Conservation (phyloP, 2,329 filamentous ascomycete genomes). For the Pseudogymnoascus pannorum region DNA sequence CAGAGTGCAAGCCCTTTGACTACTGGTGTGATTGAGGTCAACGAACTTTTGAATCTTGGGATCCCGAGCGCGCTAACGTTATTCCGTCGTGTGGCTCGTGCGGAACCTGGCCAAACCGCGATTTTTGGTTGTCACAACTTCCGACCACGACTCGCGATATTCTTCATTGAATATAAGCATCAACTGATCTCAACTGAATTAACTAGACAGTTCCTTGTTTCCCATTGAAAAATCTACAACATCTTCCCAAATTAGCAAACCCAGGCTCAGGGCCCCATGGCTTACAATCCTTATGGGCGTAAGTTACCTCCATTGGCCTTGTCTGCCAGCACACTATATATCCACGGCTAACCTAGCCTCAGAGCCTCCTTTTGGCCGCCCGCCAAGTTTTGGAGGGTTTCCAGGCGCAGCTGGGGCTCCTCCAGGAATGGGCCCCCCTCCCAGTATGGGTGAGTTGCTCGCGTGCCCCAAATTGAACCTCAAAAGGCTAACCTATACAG, state of each 20-base stretch:
- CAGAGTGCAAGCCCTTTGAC: conserved; percentile 4
- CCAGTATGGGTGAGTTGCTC: conserved; percentile 65
- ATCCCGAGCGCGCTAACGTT: conserved; percentile 2
- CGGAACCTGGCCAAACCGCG: not conserved
- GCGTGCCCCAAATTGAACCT: conserved; percentile 12
- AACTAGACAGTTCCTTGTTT: not conserved
- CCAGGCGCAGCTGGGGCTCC: conserved; percentile 49
- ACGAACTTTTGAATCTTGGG: conserved; percentile 10
- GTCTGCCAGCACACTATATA: not conserved
- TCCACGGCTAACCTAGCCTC: not conserved
- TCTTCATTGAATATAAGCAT: not conserved
- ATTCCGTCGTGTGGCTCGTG: conserved; percentile 5
- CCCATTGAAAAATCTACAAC: not conserved
- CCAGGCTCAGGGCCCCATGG: conserved; percentile 19
- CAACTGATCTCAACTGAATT: not conserved
- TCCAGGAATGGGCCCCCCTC: conserved; percentile 68
- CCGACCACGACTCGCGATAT: not conserved
- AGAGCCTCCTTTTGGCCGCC: conserved; percentile 55
- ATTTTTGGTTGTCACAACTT: conserved; percentile 1
- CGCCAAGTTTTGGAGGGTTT: conserved; percentile 66
- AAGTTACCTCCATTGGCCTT: conserved; percentile 13
- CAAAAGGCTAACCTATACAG: conserved; percentile 34
- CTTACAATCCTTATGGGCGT: conserved; percentile 32
- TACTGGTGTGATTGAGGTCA: conserved; percentile 1
- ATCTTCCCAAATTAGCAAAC: not conserved